These are phyloP conservation scores for Fusarium vanettenii DNA, from an alignment of 2,329 filamentous ascomycete genomes.

Conservation along the genomic window DNA sequence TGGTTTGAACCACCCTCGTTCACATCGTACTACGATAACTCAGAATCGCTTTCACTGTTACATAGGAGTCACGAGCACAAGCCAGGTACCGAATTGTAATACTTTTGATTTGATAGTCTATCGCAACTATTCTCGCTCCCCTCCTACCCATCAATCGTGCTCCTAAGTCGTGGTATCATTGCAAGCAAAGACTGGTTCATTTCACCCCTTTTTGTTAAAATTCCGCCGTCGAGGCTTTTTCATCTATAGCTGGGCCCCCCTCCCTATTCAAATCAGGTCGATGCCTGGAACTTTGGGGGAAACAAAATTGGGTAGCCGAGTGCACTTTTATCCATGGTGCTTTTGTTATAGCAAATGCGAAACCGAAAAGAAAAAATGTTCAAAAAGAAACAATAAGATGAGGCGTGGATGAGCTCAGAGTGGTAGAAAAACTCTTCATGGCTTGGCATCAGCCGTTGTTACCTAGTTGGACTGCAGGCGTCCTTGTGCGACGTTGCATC, in stretches of 20 bases:
- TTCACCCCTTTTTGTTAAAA: constrained; percentile 5
- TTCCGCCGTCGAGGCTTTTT: constrained; percentile 35
- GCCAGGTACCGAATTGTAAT: constrained; percentile 3
- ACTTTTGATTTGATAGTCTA: constrained; percentile 25
- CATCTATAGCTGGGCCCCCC: constrained; percentile 22
- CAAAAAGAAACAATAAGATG: neutral
- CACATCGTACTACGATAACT: neutral
- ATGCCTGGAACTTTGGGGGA: neutral
- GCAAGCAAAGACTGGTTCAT: constrained; percentile 17
- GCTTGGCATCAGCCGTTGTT: neutral
- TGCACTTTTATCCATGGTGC: constrained; percentile 21
- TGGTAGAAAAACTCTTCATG: neutral
- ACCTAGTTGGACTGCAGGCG: neutral
- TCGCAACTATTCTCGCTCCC: constrained; percentile 9
- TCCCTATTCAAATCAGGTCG: constrained; percentile 4
- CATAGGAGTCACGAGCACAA: neutral
- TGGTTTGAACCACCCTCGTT: neutral
- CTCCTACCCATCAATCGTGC: constrained; percentile 27
- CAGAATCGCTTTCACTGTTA: neutral
- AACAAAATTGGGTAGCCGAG: neutral
- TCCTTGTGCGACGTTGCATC: constrained; percentile 7
- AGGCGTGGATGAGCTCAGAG: neutral
- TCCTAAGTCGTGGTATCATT: constrained; percentile 46
- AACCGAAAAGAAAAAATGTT: constrained; percentile 7
- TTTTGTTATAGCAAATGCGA: constrained; percentile 9